Base-by-base conservation (phyloP, 2,329 filamentous ascomycete genomes). In the Diaporthe sp. region DNA sequence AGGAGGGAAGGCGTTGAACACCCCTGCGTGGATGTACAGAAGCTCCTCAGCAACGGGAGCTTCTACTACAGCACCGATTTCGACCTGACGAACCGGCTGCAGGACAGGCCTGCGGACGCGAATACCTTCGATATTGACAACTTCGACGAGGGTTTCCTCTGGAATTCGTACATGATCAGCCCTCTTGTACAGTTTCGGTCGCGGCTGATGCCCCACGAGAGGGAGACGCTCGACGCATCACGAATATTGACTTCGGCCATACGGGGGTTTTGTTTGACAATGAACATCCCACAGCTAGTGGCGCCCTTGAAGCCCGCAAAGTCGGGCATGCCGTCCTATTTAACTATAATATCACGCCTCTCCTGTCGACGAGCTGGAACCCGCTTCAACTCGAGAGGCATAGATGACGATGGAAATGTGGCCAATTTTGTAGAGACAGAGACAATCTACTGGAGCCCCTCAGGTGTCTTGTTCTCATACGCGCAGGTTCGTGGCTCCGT, bases 1-100 rank as follows among this genome's bases (percentile, higher is more conserved):
- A 89, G 92, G 75, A 90, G 91, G 79, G 95, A 98, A 58, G 85
- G 92, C 37, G 84, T 94, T 42, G 95, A 98, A 81, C 95, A 98
- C 84, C 97, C 97, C 9, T 98, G 96, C 84, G 87, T 95, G 80
- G 94, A 97, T 61, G 85, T 99, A 76, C 96, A 96, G 84, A 98
- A 98, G 87, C 90, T 99, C 51, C 87, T 99, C 74, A 94, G 95
- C 82, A 96, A 97, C 83, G 96, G 96, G 37, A 98, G 94, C 42
- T 99, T 99, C 83, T 99, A 98, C 84, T 99, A 98, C 86, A 98
- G 95, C 82, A 95, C 95, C n/a, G 95, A 98, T 84, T 99, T 99
- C 83, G 96, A 99, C 82, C 88, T 99, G 67, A 99, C 97, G 4
- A 96, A 98, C 84, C 91, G 97, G 79, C 86, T 98, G 77, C 97